These are phyloP conservation scores for Penicillium flavigenum DNA, from an alignment of 495 filamentous ascomycete species.

Conservation along the genomic window DNA sequence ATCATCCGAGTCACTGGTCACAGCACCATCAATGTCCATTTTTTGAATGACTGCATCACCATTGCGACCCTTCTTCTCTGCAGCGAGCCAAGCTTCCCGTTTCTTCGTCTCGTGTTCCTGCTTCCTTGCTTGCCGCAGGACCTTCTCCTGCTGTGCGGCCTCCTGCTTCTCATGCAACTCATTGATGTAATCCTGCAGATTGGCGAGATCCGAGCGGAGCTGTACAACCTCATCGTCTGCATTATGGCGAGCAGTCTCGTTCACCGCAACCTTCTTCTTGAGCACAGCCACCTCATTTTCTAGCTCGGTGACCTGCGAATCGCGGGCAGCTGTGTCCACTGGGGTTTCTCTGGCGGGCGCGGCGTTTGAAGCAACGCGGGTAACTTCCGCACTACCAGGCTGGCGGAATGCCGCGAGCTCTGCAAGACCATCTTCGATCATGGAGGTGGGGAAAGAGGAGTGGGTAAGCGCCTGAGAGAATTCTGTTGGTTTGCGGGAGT, in stretches of 20 bases:
- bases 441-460: constrained; percentile 49
- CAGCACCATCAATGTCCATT: constrained; percentile 35
- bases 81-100: constrained; percentile 48
- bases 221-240: constrained; percentile 40
- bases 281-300: constrained; percentile 39
- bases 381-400: constrained; percentile 15
- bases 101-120: constrained; percentile 40
- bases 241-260: constrained; percentile 39
- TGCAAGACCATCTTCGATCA: constrained; percentile 57
- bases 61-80: constrained; percentile 47
- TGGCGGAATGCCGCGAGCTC: constrained; percentile 47
- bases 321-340: constrained; percentile 25
- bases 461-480: constrained; percentile 55
- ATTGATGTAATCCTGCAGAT: constrained; percentile 44
- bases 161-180: constrained; percentile 44
- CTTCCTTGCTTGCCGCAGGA: constrained; percentile 41
- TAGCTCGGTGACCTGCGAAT: constrained; percentile 35
- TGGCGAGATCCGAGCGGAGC: constrained; percentile 38
- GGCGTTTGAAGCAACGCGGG: constrained; percentile 16
- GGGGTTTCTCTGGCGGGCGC: constrained; percentile 10
- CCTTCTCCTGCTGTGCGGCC: constrained; percentile 35
- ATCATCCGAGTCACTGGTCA: constrained; percentile 43
- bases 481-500: constrained; percentile 20
- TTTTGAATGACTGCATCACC: constrained; percentile 41
- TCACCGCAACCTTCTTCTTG: constrained; percentile 41